Percentiles rank a stretch among this genome's conserved stretches.
Evolutionary conservation across 306 rosid species (phyloP).

Genomic region (Fragaria ananassa): DNA sequence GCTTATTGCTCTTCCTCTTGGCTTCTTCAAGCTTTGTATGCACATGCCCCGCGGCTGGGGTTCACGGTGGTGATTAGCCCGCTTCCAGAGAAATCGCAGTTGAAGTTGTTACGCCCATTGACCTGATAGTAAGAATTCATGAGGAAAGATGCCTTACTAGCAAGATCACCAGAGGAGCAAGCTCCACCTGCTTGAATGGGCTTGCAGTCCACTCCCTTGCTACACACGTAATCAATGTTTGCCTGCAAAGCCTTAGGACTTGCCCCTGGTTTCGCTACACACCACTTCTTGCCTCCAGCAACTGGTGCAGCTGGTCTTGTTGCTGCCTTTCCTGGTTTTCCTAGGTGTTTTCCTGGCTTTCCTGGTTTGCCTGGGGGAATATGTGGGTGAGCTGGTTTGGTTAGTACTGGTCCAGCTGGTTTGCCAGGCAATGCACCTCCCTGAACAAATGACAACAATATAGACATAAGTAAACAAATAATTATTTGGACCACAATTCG

Average conservation of each 20-base stretch:
- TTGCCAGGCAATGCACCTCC: conserved; percentile 9
- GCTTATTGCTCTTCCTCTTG: neutral
- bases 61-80: conserved; percentile 36
- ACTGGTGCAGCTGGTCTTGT: conserved; percentile 11
- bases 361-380: neutral
- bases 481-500: neutral
- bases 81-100: conserved; percentile 64
- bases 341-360: neutral
- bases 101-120: conserved; percentile 49
- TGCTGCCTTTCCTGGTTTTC: neutral
- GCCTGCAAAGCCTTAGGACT: conserved; percentile 43
- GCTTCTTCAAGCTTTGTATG: neutral
- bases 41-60: conserved; percentile 48
- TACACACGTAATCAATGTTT: conserved; percentile 65
- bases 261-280: conserved; percentile 56
- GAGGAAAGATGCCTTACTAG: conserved; percentile 53
- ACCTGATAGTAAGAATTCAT: conserved; percentile 74
- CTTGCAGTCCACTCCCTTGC: conserved; percentile 53
- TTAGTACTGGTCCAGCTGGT: neutral
- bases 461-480: neutral
- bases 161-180: conserved; percentile 45
- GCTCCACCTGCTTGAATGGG: conserved; percentile 63
- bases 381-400: neutral
- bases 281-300: conserved; percentile 45
- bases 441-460: conserved; percentile 7